A percentile compares a stretch with the other conserved stretches of the same genome.
Conservation (phyloP, 257 asterid species). For the Ajuga chamaepitys region DNA sequence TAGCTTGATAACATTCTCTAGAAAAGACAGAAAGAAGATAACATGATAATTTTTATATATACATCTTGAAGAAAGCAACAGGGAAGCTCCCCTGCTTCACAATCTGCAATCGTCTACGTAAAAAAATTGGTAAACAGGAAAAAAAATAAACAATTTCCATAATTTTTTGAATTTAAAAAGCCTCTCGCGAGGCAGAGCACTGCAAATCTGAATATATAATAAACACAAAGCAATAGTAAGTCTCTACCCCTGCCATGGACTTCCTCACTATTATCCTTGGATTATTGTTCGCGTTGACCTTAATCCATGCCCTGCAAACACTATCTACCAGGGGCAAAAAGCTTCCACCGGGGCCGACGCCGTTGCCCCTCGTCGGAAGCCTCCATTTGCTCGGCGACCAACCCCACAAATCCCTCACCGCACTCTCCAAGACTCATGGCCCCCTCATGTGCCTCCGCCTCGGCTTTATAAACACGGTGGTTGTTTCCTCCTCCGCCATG, state of each 20-base stretch:
- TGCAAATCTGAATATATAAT: not conserved
- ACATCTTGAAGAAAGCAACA: no score
- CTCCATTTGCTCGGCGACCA: conserved; percentile 64
- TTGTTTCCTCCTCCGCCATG: conserved; percentile 47
- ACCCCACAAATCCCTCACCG: conserved; percentile 58
- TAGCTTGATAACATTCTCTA: no score
- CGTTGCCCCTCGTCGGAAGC: conserved; percentile 66
- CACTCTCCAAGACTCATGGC: conserved; percentile 51
- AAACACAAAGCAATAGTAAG: not conserved
- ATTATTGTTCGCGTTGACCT: conserved; percentile 4
- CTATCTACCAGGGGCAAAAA: conserved; percentile 21
- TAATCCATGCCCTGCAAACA: conserved; percentile 23
- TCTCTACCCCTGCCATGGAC: conserved; percentile 20
- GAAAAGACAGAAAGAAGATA: no score
- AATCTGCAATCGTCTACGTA: no score
- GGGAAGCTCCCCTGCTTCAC: no score
- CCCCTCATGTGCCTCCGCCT: conserved; percentile 61
- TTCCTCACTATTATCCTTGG: conserved; percentile 21
- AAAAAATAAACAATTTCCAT: no score
- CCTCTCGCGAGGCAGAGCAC: conserved; percentile 14
- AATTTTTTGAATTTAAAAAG: not conserved
- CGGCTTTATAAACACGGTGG: conserved; percentile 48
- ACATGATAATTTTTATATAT: no score
- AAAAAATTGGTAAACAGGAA: no score
- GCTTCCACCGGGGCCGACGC: conserved; percentile 71